Evolutionary conservation across 2,329 filamentous ascomycete genomes (phyloP).

Genomic region (Nakataea oryzae): DNA sequence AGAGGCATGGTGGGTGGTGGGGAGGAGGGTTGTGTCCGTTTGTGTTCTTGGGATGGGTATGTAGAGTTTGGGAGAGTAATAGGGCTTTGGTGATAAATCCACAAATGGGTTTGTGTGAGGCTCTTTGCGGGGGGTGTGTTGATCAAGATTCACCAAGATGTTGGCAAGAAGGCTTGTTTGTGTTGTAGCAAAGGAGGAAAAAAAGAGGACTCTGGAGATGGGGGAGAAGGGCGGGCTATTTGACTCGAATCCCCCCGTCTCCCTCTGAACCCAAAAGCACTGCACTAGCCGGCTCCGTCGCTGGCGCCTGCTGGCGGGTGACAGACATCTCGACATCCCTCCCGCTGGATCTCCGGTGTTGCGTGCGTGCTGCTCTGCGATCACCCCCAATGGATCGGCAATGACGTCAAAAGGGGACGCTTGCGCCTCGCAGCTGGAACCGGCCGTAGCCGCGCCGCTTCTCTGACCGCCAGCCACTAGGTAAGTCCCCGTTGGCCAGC

Average conservation of each 20-base stretch:
- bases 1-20: conserved; percentile 18
- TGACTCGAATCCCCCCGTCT: neutral
- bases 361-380: too few species aligned
- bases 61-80: neutral
- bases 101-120: neutral
- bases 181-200: too few species aligned
- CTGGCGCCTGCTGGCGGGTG: neutral
- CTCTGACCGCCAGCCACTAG: neutral
- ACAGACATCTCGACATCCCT: neutral
- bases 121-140: neutral
- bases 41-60: neutral
- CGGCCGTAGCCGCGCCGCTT: neutral
- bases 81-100: neutral
- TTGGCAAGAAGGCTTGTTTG: neutral
- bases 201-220: neutral
- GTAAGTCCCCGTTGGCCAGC: neutral
- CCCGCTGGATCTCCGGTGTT: neutral
- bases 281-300: neutral
- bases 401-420: neutral
- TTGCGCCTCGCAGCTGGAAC: neutral
- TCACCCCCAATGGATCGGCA: neutral
- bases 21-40: neutral
- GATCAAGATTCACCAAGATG: neutral
- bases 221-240: neutral
- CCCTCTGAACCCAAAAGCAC: neutral